Percentiles rank a stretch among this genome's conserved stretches.
Conservation (phyloP, 192 early-diverging fungal genomes). For the Irineochytrium annulatum region DNA sequence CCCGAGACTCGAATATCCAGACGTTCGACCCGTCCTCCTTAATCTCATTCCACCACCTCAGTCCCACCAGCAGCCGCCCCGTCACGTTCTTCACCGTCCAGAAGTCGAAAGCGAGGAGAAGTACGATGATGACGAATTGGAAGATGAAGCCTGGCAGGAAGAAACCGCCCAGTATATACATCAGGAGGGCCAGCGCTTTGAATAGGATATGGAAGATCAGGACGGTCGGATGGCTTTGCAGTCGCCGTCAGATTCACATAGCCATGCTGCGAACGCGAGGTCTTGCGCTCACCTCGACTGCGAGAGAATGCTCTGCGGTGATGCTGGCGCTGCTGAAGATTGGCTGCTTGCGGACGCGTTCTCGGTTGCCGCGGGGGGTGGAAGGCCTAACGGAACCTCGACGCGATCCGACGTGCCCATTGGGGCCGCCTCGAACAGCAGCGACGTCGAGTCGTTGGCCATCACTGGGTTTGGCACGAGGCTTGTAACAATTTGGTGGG, state of each 20-base stretch:
- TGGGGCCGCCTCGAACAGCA: slow-evolving; percentile 5
- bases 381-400: neutral
- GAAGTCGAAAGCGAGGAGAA: slow-evolving; percentile 94
- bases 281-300: slow-evolving; percentile 28
- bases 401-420: neutral
- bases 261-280: neutral
- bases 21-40: slow-evolving; percentile 89
- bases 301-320: slow-evolving; percentile 32
- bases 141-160: slow-evolving; percentile 84
- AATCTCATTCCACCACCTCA: slow-evolving; percentile 99
- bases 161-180: slow-evolving; percentile 81
- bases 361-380: neutral
- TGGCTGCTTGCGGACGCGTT: neutral
- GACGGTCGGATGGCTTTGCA: slow-evolving; percentile 72
- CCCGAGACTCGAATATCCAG: slow-evolving; percentile 94
- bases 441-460: neutral
- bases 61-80: slow-evolving; percentile 90
- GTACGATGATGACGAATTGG: slow-evolving; percentile 85
- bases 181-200: slow-evolving; percentile 71
- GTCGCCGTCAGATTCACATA: neutral
- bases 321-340: neutral
- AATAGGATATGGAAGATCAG: slow-evolving; percentile 90
- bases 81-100: slow-evolving; percentile 99
- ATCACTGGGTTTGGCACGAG: no score
- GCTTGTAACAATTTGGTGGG: no score